A percentile compares a stretch with the other conserved stretches of the same genome.
phyloP scores from a whole-genome alignment of 2,329 filamentous ascomycete species.

The Penicillium sclerotiorum region DNA sequence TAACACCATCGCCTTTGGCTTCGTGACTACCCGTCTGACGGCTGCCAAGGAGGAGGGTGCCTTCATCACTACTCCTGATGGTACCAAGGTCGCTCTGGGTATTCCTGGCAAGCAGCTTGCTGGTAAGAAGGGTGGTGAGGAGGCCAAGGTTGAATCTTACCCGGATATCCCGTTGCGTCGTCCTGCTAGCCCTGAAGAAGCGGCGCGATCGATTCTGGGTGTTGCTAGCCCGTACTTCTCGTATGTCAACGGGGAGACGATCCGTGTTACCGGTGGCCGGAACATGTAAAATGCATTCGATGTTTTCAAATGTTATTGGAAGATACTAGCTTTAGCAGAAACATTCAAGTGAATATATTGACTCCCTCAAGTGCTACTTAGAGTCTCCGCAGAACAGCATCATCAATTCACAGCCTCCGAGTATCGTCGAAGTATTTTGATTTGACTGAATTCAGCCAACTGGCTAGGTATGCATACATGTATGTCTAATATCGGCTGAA shows the following conservation, averaged over 20 bases:
- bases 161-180: constrained; percentile 77
- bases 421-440: too few relatives aligned
- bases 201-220: constrained; percentile 74
- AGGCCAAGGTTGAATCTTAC: constrained; percentile 39
- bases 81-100: constrained; percentile 72
- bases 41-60: constrained; percentile 82
- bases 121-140: constrained; percentile 24
- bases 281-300: constrained; percentile 52
- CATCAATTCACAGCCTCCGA: too few relatives aligned
- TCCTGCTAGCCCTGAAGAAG: constrained; percentile 77
- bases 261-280: constrained; percentile 79
- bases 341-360: not conserved
- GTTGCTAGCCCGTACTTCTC: constrained; percentile 80
- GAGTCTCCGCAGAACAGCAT: too few relatives aligned
- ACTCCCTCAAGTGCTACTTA: too few relatives aligned
- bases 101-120: constrained; percentile 65
- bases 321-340: not conserved
- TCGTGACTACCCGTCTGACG: constrained; percentile 78
- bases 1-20: constrained; percentile 83
- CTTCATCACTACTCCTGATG: constrained; percentile 74
- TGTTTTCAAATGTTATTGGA: not conserved
- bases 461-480: too few relatives aligned
- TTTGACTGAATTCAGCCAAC: too few relatives aligned
- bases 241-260: constrained; percentile 85
- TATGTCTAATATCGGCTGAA: too few relatives aligned